A percentile compares a stretch with the other conserved stretches of the same genome.
Evolutionary conservation across 176 grass and related monocot species (phyloP).

Genomic region (Calamus simplicifolius): DNA sequence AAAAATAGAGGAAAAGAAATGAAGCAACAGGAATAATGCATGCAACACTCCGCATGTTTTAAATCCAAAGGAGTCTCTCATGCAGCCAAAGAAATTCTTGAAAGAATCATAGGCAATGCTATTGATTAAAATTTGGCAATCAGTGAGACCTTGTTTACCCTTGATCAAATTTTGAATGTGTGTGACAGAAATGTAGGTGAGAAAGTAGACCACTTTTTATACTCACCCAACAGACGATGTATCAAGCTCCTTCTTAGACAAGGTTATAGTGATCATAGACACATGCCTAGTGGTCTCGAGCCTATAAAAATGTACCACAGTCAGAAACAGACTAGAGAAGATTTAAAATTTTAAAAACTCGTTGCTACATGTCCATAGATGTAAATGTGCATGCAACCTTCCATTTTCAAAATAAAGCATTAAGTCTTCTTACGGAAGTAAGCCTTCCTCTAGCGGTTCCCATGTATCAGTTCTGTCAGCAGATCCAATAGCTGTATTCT

Average conservation of each 20-base stretch:
- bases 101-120: no score
- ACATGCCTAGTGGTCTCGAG: conserved; percentile 97
- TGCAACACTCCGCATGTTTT: no score
- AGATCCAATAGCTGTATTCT: conserved; percentile 70
- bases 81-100: no score
- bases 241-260: conserved; percentile 88
- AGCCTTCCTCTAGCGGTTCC: conserved; percentile 97
- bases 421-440: conserved; percentile 74
- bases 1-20: no score
- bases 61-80: no score
- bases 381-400: background rate
- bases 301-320: conserved; percentile 26
- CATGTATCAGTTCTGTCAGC: conserved; percentile 97
- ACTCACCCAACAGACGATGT: conserved; percentile 62
- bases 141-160: no score
- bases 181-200: no score
- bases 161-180: background rate
- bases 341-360: conserved; percentile 3
- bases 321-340: background rate
- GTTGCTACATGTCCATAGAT: background rate
- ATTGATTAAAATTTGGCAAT: no score
- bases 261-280: conserved; percentile 76
- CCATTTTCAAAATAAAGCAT: conserved; percentile 4
- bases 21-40: no score
- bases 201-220: background rate